Base-by-base conservation (phyloP, 169 alveolate genomes). In the Theileria sp. region DNA sequence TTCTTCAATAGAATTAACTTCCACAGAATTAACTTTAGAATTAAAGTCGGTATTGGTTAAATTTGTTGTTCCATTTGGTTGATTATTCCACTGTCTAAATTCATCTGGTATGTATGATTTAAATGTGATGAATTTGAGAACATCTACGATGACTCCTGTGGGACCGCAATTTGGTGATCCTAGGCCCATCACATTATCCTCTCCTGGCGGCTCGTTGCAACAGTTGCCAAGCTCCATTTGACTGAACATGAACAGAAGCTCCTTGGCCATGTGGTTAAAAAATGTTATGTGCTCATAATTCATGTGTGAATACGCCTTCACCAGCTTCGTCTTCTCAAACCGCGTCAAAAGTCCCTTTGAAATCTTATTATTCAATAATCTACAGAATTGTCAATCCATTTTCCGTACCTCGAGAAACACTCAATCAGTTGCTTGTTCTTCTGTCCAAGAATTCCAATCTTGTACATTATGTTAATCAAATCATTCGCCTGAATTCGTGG, bases 271-370 rank as follows among this genome's bases (percentile, higher is more conserved):
- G 23, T 85, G 87, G 21, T 32, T 75, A 56, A 79, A 78, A 64
- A 85, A 85, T 9, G 91, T 85, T 25, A 85, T 85, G 75, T 85
- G 91, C 73, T 78, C 87, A 44, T 78, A 74, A 26, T 79, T 72
- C 23, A 85, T 34, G 64, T 77, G 19, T 4, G 87, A 81, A 65
- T 85, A 85, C n/a, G 87, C 83, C 23, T 79, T 34, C 23, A 77
- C 81, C 32, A 85, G 61, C 80, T 85, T 77, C 26, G 87, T 75
- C 61, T 85, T 85, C 44, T 79, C 80, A 32, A 34, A 78, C 19
- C 87, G 67, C 9, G 72, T 71, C 62, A 85, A 25, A 17, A 21
- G 17, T 0, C 87, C 87, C 75, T 21, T 78, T n/a, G 89, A 80
- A 1, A 83, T 70, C 19, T 58, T 60, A 61, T 83, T 83, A 58